These are phyloP conservation scores for Aspergillus saccharolyticus DNA, from an alignment of 495 filamentous ascomycete species.

Conservation along the genomic window DNA sequence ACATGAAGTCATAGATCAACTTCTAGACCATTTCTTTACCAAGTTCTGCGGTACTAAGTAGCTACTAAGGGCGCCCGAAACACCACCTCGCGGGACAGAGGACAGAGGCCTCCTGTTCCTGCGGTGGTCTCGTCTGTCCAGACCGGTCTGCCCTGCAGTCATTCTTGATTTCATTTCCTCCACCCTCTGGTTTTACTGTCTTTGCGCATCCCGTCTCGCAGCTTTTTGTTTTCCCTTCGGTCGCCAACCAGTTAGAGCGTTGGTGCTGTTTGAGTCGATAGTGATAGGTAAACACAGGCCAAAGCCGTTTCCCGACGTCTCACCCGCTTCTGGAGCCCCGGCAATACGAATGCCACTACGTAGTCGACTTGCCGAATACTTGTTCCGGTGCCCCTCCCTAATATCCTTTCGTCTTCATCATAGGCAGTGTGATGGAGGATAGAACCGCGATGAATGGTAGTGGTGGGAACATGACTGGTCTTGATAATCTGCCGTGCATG, in stretches of 20 bases:
- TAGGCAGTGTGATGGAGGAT: not conserved
- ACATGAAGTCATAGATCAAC: not conserved
- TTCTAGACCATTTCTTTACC: not conserved
- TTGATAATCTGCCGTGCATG: not conserved
- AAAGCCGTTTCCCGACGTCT: not conserved
- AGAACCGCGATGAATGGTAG: not conserved
- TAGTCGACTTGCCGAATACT: not conserved
- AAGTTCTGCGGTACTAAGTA: not conserved
- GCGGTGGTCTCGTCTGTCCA: not conserved
- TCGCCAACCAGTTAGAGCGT: not conserved
- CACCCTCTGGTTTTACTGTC: not conserved
- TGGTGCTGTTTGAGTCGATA: not conserved
- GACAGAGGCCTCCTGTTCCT: not conserved
- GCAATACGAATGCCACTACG: not conserved
- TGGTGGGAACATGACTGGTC: not conserved
- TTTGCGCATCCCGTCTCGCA: not conserved
- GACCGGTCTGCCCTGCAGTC: not conserved
- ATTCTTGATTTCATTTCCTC: not conserved
- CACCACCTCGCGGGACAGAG: not conserved
- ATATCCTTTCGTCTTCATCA: not conserved
- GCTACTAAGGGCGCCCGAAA: not conserved
- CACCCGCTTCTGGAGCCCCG: not conserved
- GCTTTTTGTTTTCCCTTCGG: not conserved
- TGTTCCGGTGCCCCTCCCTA: not conserved
- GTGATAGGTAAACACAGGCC: not conserved